A percentile compares a stretch with the other conserved stretches of the same genome.
These are phyloP conservation scores for Blastobotrys arbuscula DNA, from an alignment of 1,139 yeast species.

Conservation along the genomic window DNA sequence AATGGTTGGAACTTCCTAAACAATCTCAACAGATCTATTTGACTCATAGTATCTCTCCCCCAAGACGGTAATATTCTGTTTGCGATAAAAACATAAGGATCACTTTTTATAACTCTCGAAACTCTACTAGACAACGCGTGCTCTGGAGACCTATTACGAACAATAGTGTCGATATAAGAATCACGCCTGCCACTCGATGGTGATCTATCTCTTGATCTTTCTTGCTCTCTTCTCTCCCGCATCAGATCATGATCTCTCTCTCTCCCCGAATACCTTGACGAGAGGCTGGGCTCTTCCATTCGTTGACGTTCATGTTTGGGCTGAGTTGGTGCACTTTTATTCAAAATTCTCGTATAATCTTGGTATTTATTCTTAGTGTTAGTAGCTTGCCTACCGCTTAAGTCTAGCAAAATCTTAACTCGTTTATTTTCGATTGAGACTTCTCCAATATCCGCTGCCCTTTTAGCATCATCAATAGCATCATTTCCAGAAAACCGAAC, in stretches of 20 bases:
- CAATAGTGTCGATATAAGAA: too few relatives aligned
- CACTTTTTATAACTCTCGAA: not conserved
- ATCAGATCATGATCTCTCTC: not conserved
- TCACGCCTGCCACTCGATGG: not conserved
- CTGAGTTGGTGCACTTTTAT: conserved; percentile 22
- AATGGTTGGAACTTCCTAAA: not conserved
- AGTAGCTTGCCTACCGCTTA: conserved; percentile 24
- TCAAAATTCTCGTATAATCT: not conserved
- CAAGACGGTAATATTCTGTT: not conserved
- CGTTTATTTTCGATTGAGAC: conserved; percentile 30
- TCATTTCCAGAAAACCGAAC: conserved; percentile 60
- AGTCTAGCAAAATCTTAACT: conserved; percentile 25
- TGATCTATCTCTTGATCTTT: not conserved
- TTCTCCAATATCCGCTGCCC: conserved; percentile 34
- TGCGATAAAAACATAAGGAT: conserved; percentile 3
- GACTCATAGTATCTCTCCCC: not conserved
- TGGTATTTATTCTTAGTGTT: conserved; percentile 20
- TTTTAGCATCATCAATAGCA: conserved; percentile 41
- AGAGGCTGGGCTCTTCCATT: not conserved
- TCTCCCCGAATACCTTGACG: not conserved
- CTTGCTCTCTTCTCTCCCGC: not conserved
- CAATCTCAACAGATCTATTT: not conserved
- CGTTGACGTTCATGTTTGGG: not conserved
- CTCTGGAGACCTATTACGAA: too few relatives aligned
- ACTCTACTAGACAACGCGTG: too few relatives aligned